Evolutionary conservation across 352 stramenopile genomes (phyloP), one percentile per base, ranked within the genome.

Genomic region (Phytophthora ramorum): DNA sequence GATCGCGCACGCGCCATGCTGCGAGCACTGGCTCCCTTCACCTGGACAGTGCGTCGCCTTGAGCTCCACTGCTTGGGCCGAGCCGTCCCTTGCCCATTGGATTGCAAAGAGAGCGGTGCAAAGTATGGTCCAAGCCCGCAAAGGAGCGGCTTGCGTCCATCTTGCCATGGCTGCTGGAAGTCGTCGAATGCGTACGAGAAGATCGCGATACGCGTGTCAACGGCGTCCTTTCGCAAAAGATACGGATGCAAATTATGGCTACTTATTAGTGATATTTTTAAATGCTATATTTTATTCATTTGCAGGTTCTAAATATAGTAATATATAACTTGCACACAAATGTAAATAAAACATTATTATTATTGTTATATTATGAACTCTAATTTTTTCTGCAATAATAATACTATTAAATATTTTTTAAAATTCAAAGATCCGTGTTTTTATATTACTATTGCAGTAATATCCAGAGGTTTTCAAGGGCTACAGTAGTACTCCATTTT

Each of bases 1-100:
- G 69, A 92, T 78, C 49, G 71, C 79, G 51, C 85, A 93, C 22
- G 69, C 63, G 24, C 85, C 85, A 53, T 90, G 83, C 26, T 90
- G 71, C 13, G 81, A 92, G 65, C 85, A 93, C 61, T 90, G 83
- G 48, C 87, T 91, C 10, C 74, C 76, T 37, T 66, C 64, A 3
- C 83, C 85, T 2, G 83, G 81, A 13, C 85, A 93, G 28, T 75
- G 76, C 38, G 70, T 77, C 37, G 32, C 63, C 19, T 69, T 65
- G 20, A 78, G 54, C 12, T 72, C 58, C 4, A 68, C 38, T 22
- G 63, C 59, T n/a, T 50, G 43, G 2, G 28, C 59, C 24, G 58
- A 26, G 7, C n/a, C 34, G 17, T 24, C 32, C 8, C 37, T 17
- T 16, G 20, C 19, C 26, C 35, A 26, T 1, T 43, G 30, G 2